phyloP scores from a whole-genome alignment of 2,329 filamentous ascomycete species.

The Blastomyces gilchristii region DNA sequence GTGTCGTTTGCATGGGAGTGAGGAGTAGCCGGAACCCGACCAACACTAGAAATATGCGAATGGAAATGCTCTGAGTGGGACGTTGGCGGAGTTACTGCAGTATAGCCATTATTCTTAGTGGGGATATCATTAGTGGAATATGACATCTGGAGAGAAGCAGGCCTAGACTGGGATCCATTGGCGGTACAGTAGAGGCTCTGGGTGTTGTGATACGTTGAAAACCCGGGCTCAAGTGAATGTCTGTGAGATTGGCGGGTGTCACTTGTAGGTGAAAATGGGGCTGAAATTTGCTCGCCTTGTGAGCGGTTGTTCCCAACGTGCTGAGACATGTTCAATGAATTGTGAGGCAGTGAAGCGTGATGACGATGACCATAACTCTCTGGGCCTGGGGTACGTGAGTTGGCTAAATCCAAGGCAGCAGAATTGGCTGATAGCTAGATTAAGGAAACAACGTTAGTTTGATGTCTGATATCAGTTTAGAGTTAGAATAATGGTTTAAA shows the following conservation, averaged over 20 bases:
- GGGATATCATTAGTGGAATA: conserved; percentile 86
- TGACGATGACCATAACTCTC: conserved; percentile 61
- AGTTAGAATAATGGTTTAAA: neutral
- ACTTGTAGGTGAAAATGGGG: conserved; percentile 8
- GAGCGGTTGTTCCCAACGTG: neutral
- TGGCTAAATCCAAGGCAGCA: conserved; percentile 68
- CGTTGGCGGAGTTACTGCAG: conserved; percentile 41
- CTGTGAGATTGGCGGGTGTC: conserved; percentile 31
- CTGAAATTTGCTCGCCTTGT: conserved; percentile 21
- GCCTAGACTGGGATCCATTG: conserved; percentile 37
- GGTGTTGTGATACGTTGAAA: conserved; percentile 7
- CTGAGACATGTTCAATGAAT: conserved; percentile 36
- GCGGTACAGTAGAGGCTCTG: conserved; percentile 19
- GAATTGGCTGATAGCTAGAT: conserved; percentile 67
- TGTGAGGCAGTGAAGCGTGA: conserved; percentile 53
- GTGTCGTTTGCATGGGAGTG: conserved; percentile 44
- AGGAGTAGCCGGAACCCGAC: conserved; percentile 61
- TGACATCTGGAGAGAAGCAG: conserved; percentile 57
- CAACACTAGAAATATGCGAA: conserved; percentile 65
- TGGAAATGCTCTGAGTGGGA: conserved; percentile 51
- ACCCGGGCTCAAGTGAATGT: conserved; percentile 35
- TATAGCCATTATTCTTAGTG: conserved; percentile 56
- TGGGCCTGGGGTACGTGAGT: conserved; percentile 55
- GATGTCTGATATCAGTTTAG: no score
- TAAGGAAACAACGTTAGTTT: conserved; percentile 20